Base-by-base conservation (phyloP, 2,329 filamentous ascomycete species). In the Aspergillus ochraceus region DNA sequence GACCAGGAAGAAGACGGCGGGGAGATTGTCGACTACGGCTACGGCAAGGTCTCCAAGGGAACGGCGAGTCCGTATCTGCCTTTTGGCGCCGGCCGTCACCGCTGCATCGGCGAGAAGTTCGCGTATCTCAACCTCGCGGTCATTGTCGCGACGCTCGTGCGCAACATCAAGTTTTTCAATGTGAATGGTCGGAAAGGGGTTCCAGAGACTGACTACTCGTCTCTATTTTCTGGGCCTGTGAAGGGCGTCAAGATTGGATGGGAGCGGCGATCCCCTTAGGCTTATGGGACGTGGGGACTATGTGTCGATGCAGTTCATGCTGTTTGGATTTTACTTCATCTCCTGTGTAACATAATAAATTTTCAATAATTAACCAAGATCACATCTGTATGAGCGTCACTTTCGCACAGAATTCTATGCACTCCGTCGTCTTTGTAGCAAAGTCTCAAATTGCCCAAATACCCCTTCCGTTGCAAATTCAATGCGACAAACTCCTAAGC, bases 91-190 rank as follows among this genome's bases (percentile, higher is more conserved):
- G 89, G 89, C 0, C 80, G 89, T 49, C 89, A 92, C 72, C 80
- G 89, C 20, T 91, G 89, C 67, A 90, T 92, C 60, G 89, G 89
- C 19, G 89, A 91, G 77, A 88, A 90, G 71, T 91, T 91, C 72
- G 88, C 89, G 0, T 90, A 91, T 67, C 74, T 89, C 49, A 89
- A 91, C 69, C 71, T 91, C 47, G 81, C 83, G 17, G 85, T 86
- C 9, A 90, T 91, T 61, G 75, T 90, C 24, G 82, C 83, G 0
- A 86, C 82, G 0, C 73, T 90, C 60, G 82, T 90, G 10, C 78
- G 87, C 11, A 77, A 86, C 52, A 83, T 90, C 69, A 85, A 82
- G 70, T 79, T 90, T 49, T 76, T 71, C 52, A 88, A 87, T 49
- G 64, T 83, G 5, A 82, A 85, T 56, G 86, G 84, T 0, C 81